Conservation (phyloP, 2,329 filamentous ascomycete species). For the Colletotrichum coccodes region DNA sequence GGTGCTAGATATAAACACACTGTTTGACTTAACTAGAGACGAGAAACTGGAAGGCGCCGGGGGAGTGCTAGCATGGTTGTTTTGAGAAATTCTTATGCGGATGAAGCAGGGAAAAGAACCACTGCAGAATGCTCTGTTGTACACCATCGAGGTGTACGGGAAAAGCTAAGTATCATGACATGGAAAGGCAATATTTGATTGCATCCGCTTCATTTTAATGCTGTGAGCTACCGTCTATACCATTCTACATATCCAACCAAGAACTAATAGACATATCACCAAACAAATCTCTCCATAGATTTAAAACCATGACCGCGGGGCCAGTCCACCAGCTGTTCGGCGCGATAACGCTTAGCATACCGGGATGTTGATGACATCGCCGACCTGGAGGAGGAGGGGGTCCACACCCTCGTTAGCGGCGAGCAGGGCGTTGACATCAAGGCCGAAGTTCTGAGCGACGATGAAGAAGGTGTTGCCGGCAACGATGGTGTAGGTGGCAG, state of each 20-base stretch:
- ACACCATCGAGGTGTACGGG: too few relatives aligned
- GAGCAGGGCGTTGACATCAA: conserved; percentile 5
- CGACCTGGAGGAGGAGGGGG: neutral
- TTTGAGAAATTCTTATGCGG: too few relatives aligned
- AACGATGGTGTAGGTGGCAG: conserved; percentile 1
- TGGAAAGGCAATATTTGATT: neutral
- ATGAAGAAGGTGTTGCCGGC: conserved; percentile 22
- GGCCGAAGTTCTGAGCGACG: neutral
- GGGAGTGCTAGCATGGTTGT: too few relatives aligned
- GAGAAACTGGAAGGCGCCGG: too few relatives aligned
- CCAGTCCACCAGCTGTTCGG: neutral
- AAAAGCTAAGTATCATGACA: neutral
- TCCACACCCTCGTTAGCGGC: conserved; percentile 13
- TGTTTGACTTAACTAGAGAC: too few relatives aligned
- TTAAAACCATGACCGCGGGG: neutral
- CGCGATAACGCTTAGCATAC: neutral
- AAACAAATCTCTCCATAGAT: neutral
- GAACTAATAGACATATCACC: neutral
- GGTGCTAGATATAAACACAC: too few relatives aligned
- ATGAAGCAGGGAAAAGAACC: too few relatives aligned
- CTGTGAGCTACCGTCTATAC: neutral
- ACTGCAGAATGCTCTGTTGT: too few relatives aligned
- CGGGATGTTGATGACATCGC: conserved; percentile 19
- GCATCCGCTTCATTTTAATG: neutral
- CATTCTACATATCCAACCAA: neutral